Percentiles rank a stretch among this genome's conserved stretches.
Conservation (phyloP, 495 filamentous ascomycete species). For the Penicillium simplicissimum region DNA sequence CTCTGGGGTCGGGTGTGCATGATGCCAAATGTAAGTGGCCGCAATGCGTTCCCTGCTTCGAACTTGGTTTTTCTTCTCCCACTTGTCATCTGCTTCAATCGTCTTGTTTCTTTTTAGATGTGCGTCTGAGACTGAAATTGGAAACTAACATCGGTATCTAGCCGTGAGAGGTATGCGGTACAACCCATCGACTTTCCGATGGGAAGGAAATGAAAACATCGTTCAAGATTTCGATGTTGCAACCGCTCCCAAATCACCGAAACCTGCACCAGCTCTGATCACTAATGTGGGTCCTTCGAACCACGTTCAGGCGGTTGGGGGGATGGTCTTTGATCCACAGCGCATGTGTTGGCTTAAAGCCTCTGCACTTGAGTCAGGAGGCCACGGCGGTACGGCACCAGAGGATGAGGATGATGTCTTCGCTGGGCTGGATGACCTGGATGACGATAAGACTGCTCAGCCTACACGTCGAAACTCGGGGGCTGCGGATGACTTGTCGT, state of each 20-base stretch:
- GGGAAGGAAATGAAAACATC: slow-evolving; percentile 95
- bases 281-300: slow-evolving; percentile 73
- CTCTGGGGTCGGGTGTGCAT: slow-evolving; percentile 59
- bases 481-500: slow-evolving; percentile 34
- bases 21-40: slow-evolving; percentile 63
- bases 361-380: slow-evolving; percentile 41
- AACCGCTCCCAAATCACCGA: slow-evolving; percentile 50
- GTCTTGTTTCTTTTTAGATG: neutral
- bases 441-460: slow-evolving; percentile 57
- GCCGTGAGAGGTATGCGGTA: slow-evolving; percentile 94
- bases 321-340: slow-evolving; percentile 96
- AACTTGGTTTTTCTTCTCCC: neutral
- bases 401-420: slow-evolving; percentile 74
- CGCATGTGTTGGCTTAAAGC: slow-evolving; percentile 95
- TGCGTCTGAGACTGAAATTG: neutral
- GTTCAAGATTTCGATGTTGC: slow-evolving; percentile 69
- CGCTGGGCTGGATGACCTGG: slow-evolving; percentile 69
- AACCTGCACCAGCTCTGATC: slow-evolving; percentile 88
- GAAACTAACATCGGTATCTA: slow-evolving; percentile 33
- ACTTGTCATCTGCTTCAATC: neutral
- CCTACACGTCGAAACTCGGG: slow-evolving; percentile 35
- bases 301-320: slow-evolving; percentile 86
- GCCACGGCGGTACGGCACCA: slow-evolving; percentile 27
- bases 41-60: neutral
- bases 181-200: slow-evolving; percentile 78